Evolutionary conservation across 257 asterid species (phyloP).

Genomic region (Nicotiana sylvestris): DNA sequence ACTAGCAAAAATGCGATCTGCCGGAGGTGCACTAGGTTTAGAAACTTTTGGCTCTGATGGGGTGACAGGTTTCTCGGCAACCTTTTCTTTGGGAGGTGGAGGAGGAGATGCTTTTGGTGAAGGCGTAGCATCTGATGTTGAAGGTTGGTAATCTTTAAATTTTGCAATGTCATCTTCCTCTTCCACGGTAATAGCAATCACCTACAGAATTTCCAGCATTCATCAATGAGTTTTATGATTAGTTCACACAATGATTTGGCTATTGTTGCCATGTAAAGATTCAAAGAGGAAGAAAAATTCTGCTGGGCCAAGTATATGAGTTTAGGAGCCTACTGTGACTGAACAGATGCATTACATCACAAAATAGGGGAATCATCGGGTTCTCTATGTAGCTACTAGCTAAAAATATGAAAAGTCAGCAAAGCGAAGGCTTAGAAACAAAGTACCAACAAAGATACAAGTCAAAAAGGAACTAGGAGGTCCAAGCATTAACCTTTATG

Average conservation of each 20-base stretch:
- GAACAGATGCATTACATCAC: not conserved
- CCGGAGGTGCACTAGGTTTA: slow-evolving; percentile 49
- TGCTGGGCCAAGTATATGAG: not conserved
- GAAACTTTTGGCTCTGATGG: slow-evolving; percentile 64
- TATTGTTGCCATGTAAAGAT: slow-evolving; percentile 1
- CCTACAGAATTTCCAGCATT: slow-evolving; percentile 24
- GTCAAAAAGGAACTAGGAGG: not conserved
- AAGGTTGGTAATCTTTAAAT: slow-evolving; percentile 68
- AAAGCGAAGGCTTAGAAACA: not conserved
- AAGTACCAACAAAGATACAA: not conserved
- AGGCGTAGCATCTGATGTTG: slow-evolving; percentile 66
- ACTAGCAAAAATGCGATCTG: slow-evolving; percentile 85
- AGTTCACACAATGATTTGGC: not conserved
- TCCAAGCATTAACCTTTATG: not conserved
- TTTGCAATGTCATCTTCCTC: slow-evolving; percentile 76
- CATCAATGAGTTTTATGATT: not conserved
- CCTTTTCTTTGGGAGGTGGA: slow-evolving; percentile 67
- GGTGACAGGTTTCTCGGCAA: slow-evolving; percentile 38
- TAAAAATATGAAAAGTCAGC: not conserved
- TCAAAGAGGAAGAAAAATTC: not conserved
- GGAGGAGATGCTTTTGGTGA: slow-evolving; percentile 47
- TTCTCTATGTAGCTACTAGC: not conserved
- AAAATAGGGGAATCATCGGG: not conserved
- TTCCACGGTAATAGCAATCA: slow-evolving; percentile 85
- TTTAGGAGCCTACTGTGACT: not conserved